These are phyloP conservation scores for Dioszegia hungarica DNA, from an alignment of 768 basidiomycete species.

Conservation along the genomic window DNA sequence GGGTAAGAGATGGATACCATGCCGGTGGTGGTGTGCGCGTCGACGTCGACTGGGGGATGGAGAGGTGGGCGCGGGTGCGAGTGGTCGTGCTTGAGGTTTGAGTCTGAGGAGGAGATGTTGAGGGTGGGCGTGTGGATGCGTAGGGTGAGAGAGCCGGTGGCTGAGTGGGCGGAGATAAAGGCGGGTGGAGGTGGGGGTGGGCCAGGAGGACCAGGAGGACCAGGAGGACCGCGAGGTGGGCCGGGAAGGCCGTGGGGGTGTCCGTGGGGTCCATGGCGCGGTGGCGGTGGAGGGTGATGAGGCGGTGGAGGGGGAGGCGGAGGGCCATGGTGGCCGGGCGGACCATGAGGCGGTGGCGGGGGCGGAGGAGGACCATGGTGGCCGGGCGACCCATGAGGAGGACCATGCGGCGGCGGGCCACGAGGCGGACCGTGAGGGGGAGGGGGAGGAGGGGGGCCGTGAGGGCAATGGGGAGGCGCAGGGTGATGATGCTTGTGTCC, in stretches of 20 bases:
- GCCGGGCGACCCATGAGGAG: background rate
- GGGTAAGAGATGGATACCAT: constrained; percentile 12
- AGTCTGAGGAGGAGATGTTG: constrained; percentile 2
- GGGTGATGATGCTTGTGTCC: background rate
- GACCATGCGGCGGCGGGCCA: background rate
- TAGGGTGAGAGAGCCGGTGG: constrained; percentile 25
- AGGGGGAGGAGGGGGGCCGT: constrained; percentile 1
- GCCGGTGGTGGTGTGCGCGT: constrained; percentile 22
- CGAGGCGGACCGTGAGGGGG: background rate
- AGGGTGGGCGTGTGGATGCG: constrained; percentile 15
- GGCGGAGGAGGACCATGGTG: constrained; percentile 3
- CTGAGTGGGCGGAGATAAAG: constrained; percentile 23
- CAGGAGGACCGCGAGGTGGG: constrained; percentile 7
- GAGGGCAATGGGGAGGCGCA: background rate
- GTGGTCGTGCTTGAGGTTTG: background rate
- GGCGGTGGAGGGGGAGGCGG: background rate
- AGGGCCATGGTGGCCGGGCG: background rate
- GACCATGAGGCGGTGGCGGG: background rate
- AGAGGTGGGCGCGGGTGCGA: background rate
- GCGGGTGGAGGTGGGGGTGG: constrained; percentile 14
- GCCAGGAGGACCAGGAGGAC: constrained; percentile 8
- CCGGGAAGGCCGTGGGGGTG: constrained; percentile 7
- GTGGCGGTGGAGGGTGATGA: background rate
- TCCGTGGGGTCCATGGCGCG: background rate
- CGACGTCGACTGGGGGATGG: constrained; percentile 2